Evolutionary conservation across 2,329 filamentous ascomycete species (phyloP).

Genomic region (Remersonia thermophila): DNA sequence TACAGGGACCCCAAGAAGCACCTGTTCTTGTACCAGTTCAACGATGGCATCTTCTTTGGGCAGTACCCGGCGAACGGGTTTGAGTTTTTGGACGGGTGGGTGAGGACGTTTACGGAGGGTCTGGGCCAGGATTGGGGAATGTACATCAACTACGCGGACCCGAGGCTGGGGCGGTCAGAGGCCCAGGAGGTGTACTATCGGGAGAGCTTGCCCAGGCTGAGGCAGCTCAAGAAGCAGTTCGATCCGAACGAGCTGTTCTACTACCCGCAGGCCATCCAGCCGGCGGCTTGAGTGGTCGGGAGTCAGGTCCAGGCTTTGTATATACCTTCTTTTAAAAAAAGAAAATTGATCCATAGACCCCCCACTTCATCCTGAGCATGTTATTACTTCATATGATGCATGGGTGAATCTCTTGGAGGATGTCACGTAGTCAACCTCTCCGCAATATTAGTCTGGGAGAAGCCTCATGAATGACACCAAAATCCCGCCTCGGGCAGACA

Average conservation of each 20-base stretch:
- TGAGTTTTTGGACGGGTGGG: conserved; percentile 29
- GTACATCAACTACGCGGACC: conserved; percentile 43
- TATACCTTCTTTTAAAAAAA: no score
- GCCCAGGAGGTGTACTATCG: conserved; percentile 39
- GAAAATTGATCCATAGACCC: no score
- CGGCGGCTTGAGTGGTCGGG: no score
- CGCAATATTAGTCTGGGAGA: no score
- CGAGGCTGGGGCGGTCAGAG: conserved; percentile 31
- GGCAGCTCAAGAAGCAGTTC: conserved; percentile 26
- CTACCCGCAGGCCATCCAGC: conserved; percentile 24
- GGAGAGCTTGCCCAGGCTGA: conserved; percentile 25
- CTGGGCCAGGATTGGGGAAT: conserved; percentile 30
- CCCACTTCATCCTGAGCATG: no score
- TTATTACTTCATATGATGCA: no score
- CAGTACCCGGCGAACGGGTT: conserved; percentile 27
- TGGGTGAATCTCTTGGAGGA: no score
- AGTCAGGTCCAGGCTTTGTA: no score
- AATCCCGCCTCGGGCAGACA: no score
- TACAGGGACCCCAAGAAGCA: conserved; percentile 25
- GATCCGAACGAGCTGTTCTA: conserved; percentile 32
- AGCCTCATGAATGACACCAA: no score
- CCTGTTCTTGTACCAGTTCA: conserved; percentile 39
- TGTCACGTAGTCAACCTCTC: no score
- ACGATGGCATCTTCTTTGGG: conserved; percentile 24
- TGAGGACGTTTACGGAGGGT: conserved; percentile 21